Evolutionary conservation across 495 filamentous ascomycete species (phyloP).

Genomic region (Xylaria flabelliformis): DNA sequence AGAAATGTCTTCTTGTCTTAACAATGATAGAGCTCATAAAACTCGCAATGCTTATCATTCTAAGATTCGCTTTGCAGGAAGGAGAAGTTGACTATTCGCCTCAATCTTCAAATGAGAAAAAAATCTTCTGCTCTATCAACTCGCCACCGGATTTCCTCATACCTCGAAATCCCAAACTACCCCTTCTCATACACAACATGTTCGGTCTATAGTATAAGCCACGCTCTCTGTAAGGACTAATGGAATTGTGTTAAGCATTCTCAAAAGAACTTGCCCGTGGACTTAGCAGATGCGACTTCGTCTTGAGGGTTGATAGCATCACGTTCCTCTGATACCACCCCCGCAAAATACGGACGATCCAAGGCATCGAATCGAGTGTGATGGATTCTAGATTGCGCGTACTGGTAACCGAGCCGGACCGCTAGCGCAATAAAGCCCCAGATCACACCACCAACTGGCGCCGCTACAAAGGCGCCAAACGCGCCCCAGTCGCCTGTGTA

Average conservation of each 20-base stretch:
- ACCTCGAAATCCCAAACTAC: not conserved
- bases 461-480: slow-evolving; percentile 81
- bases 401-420: slow-evolving; percentile 61
- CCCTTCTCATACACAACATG: not conserved
- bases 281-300: slow-evolving; percentile 46
- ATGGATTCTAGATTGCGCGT: slow-evolving; percentile 53
- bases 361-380: slow-evolving; percentile 67
- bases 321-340: slow-evolving; percentile 31
- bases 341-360: slow-evolving; percentile 61
- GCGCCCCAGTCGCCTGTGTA: slow-evolving; percentile 75
- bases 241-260: not conserved
- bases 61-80: not conserved
- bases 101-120: too few relatives aligned
- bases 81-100: not conserved
- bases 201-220: not conserved
- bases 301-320: slow-evolving; percentile 32
- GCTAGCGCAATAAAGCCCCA: slow-evolving; percentile 68
- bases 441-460: slow-evolving; percentile 71
- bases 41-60: not conserved
- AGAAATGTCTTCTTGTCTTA: not conserved
- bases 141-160: not conserved
- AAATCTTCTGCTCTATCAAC: not conserved
- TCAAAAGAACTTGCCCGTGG: slow-evolving; percentile 61
- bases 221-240: not conserved
- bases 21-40: not conserved